Base-by-base conservation (phyloP, 345 rosid species). In the Acer yangbiense region DNA sequence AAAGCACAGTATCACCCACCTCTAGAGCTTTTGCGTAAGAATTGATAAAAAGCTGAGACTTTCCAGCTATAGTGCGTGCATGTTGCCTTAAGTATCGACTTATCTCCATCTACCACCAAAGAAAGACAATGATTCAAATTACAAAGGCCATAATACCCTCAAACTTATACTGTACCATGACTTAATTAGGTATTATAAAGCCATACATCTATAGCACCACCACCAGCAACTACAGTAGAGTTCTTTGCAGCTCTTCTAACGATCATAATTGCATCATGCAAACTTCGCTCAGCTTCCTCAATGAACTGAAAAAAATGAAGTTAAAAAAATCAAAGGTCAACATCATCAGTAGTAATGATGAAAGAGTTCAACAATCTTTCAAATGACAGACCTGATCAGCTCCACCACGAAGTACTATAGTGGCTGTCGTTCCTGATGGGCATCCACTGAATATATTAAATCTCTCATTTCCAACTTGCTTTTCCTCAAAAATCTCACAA, bases 321-420 rank as follows among this genome's bases (percentile, higher is more conserved):
- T 2, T 0, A 32, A 32, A 58, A 74, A 61, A 61, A 69, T n/a
- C 50, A 16, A 21, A 23, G 5, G 69, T 72, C 21, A 73, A 50
- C 50, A 52, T 3, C 23, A 44, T 12, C 21, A 65, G 29, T 41
- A 20, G 0, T 17, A 71, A 14, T 76, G 20, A 60, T n/a, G 39
- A 2, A 29, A 23, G 21, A 27, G 29, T 64, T 12, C 66, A 2
- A 12, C 17, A 23, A 9, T 55, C 20, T 32, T 65, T 71, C 71
- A 71, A 71, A 81, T 44, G 66, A 75, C 76, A 85, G 75, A 97
- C 99, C 98, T 97, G 99, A 89, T 94, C 98, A 76, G 99, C 99
- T 78, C 99, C 99, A 84, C 99, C 99, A 78, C 99, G 99, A 80
- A 97, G 98, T 82, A 97, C 98, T 65, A 97, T 92, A 43, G 99